Conservation (phyloP, 305 asterid species). For the Fraxinus velutina region DNA sequence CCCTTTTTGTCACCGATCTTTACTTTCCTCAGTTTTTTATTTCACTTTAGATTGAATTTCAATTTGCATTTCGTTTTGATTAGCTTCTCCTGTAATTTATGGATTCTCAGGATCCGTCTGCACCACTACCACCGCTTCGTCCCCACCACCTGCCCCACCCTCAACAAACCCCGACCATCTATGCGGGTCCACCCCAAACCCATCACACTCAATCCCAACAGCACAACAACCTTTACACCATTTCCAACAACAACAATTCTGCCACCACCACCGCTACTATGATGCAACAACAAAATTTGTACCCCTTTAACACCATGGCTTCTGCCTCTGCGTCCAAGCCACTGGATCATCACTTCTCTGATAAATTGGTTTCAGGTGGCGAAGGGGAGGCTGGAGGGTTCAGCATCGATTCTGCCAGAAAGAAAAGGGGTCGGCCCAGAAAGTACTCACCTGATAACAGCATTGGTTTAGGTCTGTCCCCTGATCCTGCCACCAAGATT, state of each 20-base stretch:
- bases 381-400: conserved; percentile 40
- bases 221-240: conserved; percentile 14
- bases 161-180: conserved; percentile 31
- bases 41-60: conserved; percentile 9
- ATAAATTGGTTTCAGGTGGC: conserved; percentile 39
- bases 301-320: conserved; percentile 43
- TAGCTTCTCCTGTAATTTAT: conserved; percentile 15
- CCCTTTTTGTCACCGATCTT: conserved; percentile 8
- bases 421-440: conserved; percentile 77
- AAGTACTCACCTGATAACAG: conserved; percentile 66
- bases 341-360: conserved; percentile 41
- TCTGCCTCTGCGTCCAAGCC: conserved; percentile 31
- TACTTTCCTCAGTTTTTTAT: background rate
- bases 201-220: conserved; percentile 29
- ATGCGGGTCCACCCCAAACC: conserved; percentile 31
- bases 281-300: conserved; percentile 47
- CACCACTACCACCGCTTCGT: conserved; percentile 40
- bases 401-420: conserved; percentile 53
- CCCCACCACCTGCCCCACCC: conserved; percentile 37
- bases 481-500: conserved; percentile 51
- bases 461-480: conserved; percentile 66
- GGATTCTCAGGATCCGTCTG: conserved; percentile 59
- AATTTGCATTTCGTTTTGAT: background rate
- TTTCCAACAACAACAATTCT: conserved; percentile 12
- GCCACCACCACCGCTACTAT: conserved; percentile 28